phyloP scores from a whole-genome alignment of 495 filamentous ascomycete genomes.

The Penicillium lagena region DNA sequence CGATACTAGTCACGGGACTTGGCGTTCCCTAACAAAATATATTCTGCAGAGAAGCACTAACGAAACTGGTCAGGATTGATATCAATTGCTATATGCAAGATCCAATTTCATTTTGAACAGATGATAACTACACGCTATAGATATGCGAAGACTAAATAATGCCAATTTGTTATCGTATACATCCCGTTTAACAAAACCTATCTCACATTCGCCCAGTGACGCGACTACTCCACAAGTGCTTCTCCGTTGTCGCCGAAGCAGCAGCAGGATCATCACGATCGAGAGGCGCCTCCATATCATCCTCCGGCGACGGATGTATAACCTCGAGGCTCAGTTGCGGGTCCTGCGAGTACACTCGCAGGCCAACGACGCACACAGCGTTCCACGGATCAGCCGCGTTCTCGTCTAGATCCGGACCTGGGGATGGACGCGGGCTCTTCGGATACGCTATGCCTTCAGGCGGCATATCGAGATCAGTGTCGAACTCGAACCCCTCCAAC shows the following conservation, averaged over 20 bases:
- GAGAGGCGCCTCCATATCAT: constrained; percentile 40
- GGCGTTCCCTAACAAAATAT: too few relatives aligned
- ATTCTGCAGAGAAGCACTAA: too few relatives aligned
- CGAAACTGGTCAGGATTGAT: background rate
- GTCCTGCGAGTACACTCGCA: constrained; percentile 66
- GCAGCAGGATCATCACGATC: constrained; percentile 50
- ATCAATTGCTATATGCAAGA: constrained; percentile 1
- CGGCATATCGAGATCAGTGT: constrained; percentile 42
- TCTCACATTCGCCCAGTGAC: background rate
- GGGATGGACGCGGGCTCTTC: constrained; percentile 1
- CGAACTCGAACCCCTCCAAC: constrained; percentile 42
- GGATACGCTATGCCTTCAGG: constrained; percentile 16
- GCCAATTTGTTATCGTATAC: background rate
- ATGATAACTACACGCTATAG: too few relatives aligned
- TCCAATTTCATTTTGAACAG: too few relatives aligned
- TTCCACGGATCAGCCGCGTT: constrained; percentile 65
- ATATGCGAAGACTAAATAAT: background rate
- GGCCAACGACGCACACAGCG: constrained; percentile 71
- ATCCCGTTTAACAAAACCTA: background rate
- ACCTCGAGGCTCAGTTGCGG: constrained; percentile 47
- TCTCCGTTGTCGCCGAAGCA: constrained; percentile 31
- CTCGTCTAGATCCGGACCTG: background rate
- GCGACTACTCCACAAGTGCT: constrained; percentile 9
- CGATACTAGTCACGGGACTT: too few relatives aligned
- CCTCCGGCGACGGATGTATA: constrained; percentile 44